Evolutionary conservation across 441 rosid species (phyloP), one percentile per base, ranked within the genome.

Genomic region (Erodium moschatum): DNA sequence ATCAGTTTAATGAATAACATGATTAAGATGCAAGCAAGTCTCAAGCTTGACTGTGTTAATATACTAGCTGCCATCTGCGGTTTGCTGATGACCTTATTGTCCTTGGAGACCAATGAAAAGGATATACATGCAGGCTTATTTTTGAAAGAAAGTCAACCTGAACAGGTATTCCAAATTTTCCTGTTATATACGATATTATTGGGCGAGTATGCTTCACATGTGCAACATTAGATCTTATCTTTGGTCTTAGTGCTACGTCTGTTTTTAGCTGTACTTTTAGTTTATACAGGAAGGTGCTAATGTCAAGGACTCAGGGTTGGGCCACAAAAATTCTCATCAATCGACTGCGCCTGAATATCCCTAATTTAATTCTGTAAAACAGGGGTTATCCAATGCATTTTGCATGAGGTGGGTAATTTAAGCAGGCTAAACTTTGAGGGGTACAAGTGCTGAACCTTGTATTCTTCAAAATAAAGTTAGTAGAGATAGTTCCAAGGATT

Each of bases 1-100:
- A 91, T 91, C 70, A 78, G 78, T 72, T 76, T 77, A 63, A 72
- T 91, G 82, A 77, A 80, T 75, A 76, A 66, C 78, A 81, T 87
- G 91, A 72, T 82, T 65, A 81, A 76, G 78, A 79, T 65, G 66
- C 87, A 77, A 77, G 76, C 70, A 40, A 81, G 77, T 82, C 80
- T 68, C 70, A 91, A 86, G 82, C 88, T 85, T 68, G 87, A 87
- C 79, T 87, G 97, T 82, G 72, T 69, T 78, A 81, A 83, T 72
- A 69, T 91, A 64, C 77, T 91, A 75, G 83, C 79, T 74, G 86
- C 87, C 72, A 71, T 85, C 61, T 78, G 79, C 73, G 72, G 78
- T 79, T 75, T 94, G 78, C 80, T 90, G 50, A 76, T 65, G 67
- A 75, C 81, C 40, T 78, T 87, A 64, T 72, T 83, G 67, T 80